Percentiles rank a stretch among this genome's conserved stretches.
phyloP scores from a whole-genome alignment of 176 grass and related monocot species.

The Neostapfia colusana region DNA sequence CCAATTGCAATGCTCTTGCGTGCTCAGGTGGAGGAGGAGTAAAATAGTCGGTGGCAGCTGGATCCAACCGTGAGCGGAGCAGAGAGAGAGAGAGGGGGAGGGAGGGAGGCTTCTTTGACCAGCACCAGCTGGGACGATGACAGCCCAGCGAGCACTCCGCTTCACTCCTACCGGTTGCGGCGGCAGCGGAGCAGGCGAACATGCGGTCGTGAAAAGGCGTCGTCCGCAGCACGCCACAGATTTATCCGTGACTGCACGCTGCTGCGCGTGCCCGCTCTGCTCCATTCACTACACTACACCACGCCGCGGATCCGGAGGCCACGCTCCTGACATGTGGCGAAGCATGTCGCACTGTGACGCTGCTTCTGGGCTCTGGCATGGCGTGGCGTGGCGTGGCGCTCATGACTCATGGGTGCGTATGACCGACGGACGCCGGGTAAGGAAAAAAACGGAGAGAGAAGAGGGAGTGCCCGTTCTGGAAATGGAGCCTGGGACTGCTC shows the following conservation, averaged over 20 bases:
- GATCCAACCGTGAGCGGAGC: slow-evolving; percentile 29
- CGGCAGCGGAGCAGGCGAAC: neutral
- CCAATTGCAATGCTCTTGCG: neutral
- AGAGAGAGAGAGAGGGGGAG: neutral
- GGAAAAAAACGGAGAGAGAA: neutral
- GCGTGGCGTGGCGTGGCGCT: no score
- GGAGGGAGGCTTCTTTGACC: slow-evolving; percentile 40
- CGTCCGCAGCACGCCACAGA: slow-evolving; percentile 30
- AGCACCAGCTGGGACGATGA: slow-evolving; percentile 3
- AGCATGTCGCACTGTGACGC: neutral
- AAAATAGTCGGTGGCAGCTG: slow-evolving; percentile 49
- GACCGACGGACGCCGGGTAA: slow-evolving; percentile 22
- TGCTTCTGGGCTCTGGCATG: neutral
- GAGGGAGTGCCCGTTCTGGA: slow-evolving; percentile 11
- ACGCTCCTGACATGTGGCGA: slow-evolving; percentile 29
- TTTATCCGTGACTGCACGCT: neutral
- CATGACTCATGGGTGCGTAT: neutral
- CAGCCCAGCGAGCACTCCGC: slow-evolving; percentile 5
- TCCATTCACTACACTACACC: neutral
- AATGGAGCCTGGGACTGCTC: neutral
- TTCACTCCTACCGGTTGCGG: neutral
- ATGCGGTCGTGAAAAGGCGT: slow-evolving; percentile 48
- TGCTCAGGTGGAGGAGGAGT: neutral
- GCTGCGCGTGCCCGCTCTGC: slow-evolving; percentile 16
- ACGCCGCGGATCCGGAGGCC: neutral